Evolutionary conservation across 2,329 filamentous ascomycete species (phyloP).

Genomic region (Apiospora koreana): DNA sequence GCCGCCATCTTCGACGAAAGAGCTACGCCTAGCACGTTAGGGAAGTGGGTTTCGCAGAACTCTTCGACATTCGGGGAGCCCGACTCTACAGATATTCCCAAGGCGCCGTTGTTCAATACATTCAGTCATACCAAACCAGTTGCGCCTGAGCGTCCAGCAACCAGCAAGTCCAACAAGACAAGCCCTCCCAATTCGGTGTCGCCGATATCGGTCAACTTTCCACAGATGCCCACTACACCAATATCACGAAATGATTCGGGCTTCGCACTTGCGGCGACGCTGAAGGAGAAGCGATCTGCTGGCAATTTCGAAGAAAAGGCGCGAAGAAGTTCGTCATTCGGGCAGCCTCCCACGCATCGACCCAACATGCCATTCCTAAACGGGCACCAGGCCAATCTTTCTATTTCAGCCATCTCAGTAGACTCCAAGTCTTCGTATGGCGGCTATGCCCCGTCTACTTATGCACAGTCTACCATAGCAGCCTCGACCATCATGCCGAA

Average conservation of each 20-base stretch:
- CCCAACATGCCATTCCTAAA: slow-evolving; percentile 75
- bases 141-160: slow-evolving; percentile 74
- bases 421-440: slow-evolving; percentile 73
- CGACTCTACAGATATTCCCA: slow-evolving; percentile 50
- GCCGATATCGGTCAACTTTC: slow-evolving; percentile 77
- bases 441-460: slow-evolving; percentile 79
- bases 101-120: slow-evolving; percentile 82
- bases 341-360: slow-evolving; percentile 68
- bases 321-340: slow-evolving; percentile 90
- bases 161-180: slow-evolving; percentile 64
- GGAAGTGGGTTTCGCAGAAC: slow-evolving; percentile 86
- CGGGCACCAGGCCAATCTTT: slow-evolving; percentile 60
- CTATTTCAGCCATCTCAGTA: slow-evolving; percentile 60
- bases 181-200: slow-evolving; percentile 69
- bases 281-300: slow-evolving; percentile 91
- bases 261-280: slow-evolving; percentile 79
- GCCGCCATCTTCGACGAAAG: slow-evolving; percentile 75
- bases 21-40: slow-evolving; percentile 70
- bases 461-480: slow-evolving; percentile 82
- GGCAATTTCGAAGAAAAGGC: slow-evolving; percentile 77
- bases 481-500: slow-evolving; percentile 87
- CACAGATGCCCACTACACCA: slow-evolving; percentile 72
- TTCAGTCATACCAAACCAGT: slow-evolving; percentile 78
- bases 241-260: slow-evolving; percentile 91
- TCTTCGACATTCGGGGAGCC: slow-evolving; percentile 82